These are phyloP conservation scores for Cordyceps militaris DNA, from an alignment of 2,329 filamentous ascomycete species.

Conservation along the genomic window DNA sequence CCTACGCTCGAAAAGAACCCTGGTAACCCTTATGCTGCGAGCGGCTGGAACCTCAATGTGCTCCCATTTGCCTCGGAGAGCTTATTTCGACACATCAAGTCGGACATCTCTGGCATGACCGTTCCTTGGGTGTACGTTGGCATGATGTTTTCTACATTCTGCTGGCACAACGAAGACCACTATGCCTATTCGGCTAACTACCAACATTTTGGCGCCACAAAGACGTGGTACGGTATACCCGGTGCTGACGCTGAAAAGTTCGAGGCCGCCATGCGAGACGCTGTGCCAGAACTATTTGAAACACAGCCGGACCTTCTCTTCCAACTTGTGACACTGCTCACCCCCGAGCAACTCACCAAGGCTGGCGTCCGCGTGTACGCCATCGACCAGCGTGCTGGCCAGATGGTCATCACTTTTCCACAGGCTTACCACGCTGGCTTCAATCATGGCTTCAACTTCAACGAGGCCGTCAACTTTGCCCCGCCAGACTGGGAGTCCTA, in stretches of 20 bases:
- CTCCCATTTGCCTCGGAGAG: conserved; percentile 86
- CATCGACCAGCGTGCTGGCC: conserved; percentile 89
- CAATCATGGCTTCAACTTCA: conserved; percentile 98
- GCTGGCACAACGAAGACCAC: conserved; percentile 98
- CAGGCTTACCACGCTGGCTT: conserved; percentile 97
- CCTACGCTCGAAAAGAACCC: conserved; percentile 90
- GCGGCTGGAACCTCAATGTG: conserved; percentile 94
- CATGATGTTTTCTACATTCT: conserved; percentile 99
- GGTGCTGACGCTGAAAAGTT: conserved; percentile 91
- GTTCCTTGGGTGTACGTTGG: conserved; percentile 98
- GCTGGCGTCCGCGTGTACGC: conserved; percentile 91
- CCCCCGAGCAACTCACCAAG: conserved; percentile 86
- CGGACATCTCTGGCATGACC: conserved; percentile 98
- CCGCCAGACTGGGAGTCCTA: conserved; percentile 92
- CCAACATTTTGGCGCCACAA: conserved; percentile 95
- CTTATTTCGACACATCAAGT: conserved; percentile 93
- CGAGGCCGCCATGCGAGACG: conserved; percentile 88
- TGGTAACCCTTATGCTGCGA: conserved; percentile 74
- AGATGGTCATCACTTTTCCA: conserved; percentile 94
- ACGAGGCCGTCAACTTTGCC: conserved; percentile 97
- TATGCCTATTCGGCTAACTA: conserved; percentile 98
- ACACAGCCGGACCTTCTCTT: conserved; percentile 94
- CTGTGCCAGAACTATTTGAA: conserved; percentile 93
- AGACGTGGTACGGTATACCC: conserved; percentile 98
- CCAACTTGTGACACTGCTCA: conserved; percentile 92